These are phyloP conservation scores for Pichia sp. DNA, from an alignment of 1,139 yeast genomes.

Conservation along the genomic window DNA sequence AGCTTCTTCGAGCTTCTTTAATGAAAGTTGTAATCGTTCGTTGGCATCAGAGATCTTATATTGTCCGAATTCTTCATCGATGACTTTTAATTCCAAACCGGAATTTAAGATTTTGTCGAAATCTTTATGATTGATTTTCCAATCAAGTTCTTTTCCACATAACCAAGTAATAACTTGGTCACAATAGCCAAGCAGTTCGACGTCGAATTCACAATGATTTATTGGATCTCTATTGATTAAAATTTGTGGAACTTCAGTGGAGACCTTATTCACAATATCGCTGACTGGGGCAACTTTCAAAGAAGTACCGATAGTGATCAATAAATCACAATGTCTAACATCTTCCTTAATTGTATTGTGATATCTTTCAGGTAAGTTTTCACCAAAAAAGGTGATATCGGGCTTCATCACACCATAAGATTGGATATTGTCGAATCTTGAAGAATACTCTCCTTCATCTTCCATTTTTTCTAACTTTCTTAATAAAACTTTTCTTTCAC, in stretches of 20 bases:
- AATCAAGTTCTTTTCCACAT: conserved; percentile 52
- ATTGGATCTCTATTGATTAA: conserved; percentile 80
- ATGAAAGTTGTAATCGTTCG: conserved; percentile 20
- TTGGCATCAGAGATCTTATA: conserved; percentile 32
- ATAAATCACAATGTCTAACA: conserved; percentile 67
- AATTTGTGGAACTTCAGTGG: conserved; percentile 75
- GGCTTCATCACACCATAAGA: conserved; percentile 93
- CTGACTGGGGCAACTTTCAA: conserved; percentile 96
- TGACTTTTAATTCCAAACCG: conserved; percentile 28
- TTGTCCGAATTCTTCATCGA: conserved; percentile 33
- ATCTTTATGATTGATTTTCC: conserved; percentile 65
- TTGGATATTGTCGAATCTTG: conserved; percentile 32
- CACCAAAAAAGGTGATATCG: conserved; percentile 94
- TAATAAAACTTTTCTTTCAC: conserved; percentile 38
- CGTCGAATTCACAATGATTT: conserved; percentile 78
- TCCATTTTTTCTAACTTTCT: conserved; percentile 29
- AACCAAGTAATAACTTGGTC: conserved; percentile 81
- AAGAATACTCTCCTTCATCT: conserved; percentile 32
- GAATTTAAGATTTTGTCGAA: conserved; percentile 32
- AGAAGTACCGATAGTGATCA: conserved; percentile 91
- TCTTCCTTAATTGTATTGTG: conserved; percentile 63
- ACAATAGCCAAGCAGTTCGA: conserved; percentile 78
- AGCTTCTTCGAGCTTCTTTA: conserved; percentile 12
- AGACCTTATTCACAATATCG: conserved; percentile 76
- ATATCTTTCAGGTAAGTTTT: conserved; percentile 73